Evolutionary conservation across 2,329 filamentous ascomycete species (phyloP).

Genomic region (Aspergillus floridensis): DNA sequence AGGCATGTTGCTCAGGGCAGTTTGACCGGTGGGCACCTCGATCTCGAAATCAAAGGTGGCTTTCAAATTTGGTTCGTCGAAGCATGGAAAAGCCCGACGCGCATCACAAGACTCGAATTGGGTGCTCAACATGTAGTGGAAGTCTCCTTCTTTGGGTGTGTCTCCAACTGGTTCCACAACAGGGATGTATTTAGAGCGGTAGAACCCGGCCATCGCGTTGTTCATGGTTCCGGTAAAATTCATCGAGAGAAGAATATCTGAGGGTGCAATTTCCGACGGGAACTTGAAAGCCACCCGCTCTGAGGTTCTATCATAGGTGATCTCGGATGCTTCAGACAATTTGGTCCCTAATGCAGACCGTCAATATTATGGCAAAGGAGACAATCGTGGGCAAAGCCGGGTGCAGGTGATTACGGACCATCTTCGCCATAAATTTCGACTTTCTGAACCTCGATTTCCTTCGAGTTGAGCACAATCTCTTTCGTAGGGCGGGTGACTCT

Average conservation of each 20-base stretch:
- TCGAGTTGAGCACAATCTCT: conserved; percentile 78
- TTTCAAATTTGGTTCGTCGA: conserved; percentile 96
- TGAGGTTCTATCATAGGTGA: conserved; percentile 77
- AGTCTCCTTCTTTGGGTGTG: conserved; percentile 68
- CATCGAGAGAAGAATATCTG: conserved; percentile 67
- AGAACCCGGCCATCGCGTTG: conserved; percentile 90
- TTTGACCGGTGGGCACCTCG: conserved; percentile 83
- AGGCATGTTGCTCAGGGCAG: conserved; percentile 94
- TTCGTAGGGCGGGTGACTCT: conserved; percentile 69
- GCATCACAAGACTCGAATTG: conserved; percentile 98
- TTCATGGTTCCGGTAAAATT: conserved; percentile 80
- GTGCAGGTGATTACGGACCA: conserved; percentile 25
- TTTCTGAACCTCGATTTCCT: conserved; percentile 74
- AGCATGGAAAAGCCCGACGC: conserved; percentile 91
- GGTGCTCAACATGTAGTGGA: conserved; percentile 79
- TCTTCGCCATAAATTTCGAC: conserved; percentile 44
- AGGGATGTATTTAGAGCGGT: conserved; percentile 90
- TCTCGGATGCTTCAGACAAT: conserved; percentile 56
- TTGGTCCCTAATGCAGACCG: conserved; percentile 22
- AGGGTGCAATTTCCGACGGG: conserved; percentile 64
- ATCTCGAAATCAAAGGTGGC: conserved; percentile 92
- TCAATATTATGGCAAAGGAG: background rate
- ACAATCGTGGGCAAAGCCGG: background rate
- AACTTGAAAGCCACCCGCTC: conserved; percentile 82
- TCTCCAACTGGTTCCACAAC: conserved; percentile 67